Percentiles rank a stretch among this genome's conserved stretches.
These are phyloP conservation scores for Aureobasidium sp. DNA, from an alignment of 2,329 filamentous ascomycete species.

Conservation along the genomic window DNA sequence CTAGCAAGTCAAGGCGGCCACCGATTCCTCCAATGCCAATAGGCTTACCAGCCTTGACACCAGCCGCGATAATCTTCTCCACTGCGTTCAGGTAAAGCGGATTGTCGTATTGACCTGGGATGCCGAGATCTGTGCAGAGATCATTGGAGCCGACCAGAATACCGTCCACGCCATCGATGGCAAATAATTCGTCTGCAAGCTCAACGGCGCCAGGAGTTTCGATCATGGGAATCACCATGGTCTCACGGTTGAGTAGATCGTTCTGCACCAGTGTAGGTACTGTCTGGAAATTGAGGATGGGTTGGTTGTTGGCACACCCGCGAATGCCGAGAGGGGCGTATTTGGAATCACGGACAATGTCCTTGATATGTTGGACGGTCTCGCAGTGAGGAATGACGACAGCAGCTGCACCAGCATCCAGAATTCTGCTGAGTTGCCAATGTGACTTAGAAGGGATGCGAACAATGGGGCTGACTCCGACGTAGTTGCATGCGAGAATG, in stretches of 20 bases:
- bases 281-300: conserved; percentile 28
- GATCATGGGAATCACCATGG: conserved; percentile 37
- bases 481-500: conserved; percentile 31
- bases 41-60: conserved; percentile 31
- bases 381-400: conserved; percentile 36
- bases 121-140: conserved; percentile 35
- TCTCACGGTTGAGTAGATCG: conserved; percentile 27
- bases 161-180: conserved; percentile 35
- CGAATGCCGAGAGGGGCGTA: conserved; percentile 31
- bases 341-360: conserved; percentile 30
- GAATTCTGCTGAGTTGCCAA: conserved; percentile 30
- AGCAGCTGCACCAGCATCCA: conserved; percentile 34
- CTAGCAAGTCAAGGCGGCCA: conserved; percentile 30
- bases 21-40: conserved; percentile 35
- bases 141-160: conserved; percentile 39
- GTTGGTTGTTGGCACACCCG: conserved; percentile 29
- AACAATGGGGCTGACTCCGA: conserved; percentile 34
- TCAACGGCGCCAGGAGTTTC: conserved; percentile 33
- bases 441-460: conserved; percentile 33
- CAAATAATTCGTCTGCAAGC: conserved; percentile 32
- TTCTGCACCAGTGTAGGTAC: conserved; percentile 20
- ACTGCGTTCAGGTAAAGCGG: conserved; percentile 24
- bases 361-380: conserved; percentile 28
- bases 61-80: conserved; percentile 29
- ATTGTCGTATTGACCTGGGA: conserved; percentile 34